Evolutionary conservation across 208 protist species (phyloP).

Genomic region (Acanthamoeba lenticulata): DNA sequence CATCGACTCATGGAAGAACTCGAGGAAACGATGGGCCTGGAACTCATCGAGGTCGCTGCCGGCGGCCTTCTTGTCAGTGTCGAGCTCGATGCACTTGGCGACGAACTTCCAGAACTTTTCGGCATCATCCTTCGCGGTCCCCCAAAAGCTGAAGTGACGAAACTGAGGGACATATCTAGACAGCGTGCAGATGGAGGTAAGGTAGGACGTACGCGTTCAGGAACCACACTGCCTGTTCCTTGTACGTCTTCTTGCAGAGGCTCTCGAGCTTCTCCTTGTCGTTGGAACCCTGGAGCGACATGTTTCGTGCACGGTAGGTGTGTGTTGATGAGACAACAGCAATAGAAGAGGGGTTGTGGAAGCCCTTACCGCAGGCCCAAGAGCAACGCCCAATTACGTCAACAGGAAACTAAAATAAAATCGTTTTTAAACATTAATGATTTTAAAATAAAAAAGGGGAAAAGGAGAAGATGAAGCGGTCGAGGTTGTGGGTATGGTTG

Average conservation of each 20-base stretch:
- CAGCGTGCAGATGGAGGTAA: too few relatives aligned
- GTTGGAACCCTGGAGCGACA: constrained; percentile 8
- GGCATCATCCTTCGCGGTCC: not conserved
- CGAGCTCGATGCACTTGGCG: constrained; percentile 17
- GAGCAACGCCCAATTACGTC: not conserved
- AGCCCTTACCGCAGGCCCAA: not conserved
- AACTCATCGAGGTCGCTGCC: constrained; percentile 57
- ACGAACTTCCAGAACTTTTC: constrained; percentile 58
- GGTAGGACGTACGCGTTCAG: not conserved
- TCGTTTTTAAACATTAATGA: too few relatives aligned
- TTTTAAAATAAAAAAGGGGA: not conserved
- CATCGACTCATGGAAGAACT: constrained; percentile 37
- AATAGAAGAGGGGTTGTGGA: not conserved
- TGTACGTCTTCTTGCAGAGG: constrained; percentile 43
- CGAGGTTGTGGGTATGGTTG: constrained; percentile 13
- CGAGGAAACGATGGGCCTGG: constrained; percentile 57
- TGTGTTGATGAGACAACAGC: not conserved
- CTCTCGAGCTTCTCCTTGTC: constrained; percentile 30
- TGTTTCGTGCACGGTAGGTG: not conserved
- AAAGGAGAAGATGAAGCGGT: not conserved
- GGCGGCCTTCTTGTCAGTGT: constrained; percentile 27
- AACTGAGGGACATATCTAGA: too few relatives aligned
- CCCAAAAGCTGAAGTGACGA: constrained; percentile 55
- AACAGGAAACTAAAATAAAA: too few relatives aligned
- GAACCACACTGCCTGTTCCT: constrained; percentile 67